Evolutionary conservation across 108 stramenopile genomes (phyloP).

Genomic region (Skeletonema tropicum): DNA sequence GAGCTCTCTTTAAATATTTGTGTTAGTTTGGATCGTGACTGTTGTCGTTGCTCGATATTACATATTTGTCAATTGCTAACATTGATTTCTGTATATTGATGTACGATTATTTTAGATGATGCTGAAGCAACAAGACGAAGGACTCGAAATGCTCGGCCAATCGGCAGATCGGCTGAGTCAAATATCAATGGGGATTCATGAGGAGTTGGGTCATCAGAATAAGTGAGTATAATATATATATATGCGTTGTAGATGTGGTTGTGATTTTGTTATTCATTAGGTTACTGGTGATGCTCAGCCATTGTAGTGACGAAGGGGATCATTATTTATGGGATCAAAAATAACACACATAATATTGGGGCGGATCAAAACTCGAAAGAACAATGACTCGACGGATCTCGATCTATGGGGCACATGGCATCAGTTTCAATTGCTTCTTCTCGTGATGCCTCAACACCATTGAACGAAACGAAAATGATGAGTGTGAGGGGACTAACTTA

Average conservation of each 20-base stretch:
- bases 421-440: no score
- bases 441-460: no score
- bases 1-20: constrained; percentile 14
- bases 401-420: no score
- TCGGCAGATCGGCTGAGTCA: constrained; percentile 76
- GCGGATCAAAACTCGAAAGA: no score
- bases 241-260: neutral
- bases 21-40: neutral
- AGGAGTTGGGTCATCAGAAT: constrained; percentile 87
- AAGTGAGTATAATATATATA: constrained; percentile 42
- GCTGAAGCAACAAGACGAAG: constrained; percentile 82
- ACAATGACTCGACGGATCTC: no score
- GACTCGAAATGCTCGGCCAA: constrained; percentile 78
- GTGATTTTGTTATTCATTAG: neutral
- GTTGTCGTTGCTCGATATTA: constrained; percentile 2
- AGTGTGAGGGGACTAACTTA: no score
- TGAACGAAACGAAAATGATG: no score
- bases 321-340: no score
- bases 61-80: neutral
- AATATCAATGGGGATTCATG: constrained; percentile 83
- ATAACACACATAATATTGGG: no score
- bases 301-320: no score
- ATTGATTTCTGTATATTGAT: neutral
- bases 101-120: constrained; percentile 36
- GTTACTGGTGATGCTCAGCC: neutral